These are phyloP conservation scores for Alternaria gansuensis DNA, from an alignment of 2,329 filamentous ascomycete genomes.

Conservation along the genomic window DNA sequence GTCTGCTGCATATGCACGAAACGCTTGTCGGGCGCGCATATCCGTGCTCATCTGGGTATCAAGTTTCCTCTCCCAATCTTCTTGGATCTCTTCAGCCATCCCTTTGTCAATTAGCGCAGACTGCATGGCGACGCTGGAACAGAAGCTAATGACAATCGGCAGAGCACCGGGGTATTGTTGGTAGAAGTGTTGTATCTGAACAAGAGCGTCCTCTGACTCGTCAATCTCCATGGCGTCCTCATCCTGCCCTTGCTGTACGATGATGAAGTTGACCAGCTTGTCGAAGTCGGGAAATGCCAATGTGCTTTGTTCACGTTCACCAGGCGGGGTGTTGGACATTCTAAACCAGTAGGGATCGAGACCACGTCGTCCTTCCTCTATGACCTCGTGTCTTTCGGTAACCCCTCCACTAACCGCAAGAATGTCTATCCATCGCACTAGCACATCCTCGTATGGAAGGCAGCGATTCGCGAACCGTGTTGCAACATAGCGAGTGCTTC, in stretches of 20 bases:
- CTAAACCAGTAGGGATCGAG: conserved; percentile 80
- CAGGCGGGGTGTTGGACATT: conserved; percentile 62
- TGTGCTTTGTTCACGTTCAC: conserved; percentile 31
- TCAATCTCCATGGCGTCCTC: conserved; percentile 50
- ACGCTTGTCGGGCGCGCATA: conserved; percentile 67
- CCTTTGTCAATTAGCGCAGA: conserved; percentile 61
- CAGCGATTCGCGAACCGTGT: conserved; percentile 92
- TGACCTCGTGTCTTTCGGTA: conserved; percentile 79
- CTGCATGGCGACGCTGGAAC: conserved; percentile 68
- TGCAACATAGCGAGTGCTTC: conserved; percentile 79
- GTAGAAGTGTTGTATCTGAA: conserved; percentile 44
- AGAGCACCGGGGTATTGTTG: conserved; percentile 63
- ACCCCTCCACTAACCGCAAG: conserved; percentile 74
- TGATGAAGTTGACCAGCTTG: conserved; percentile 57
- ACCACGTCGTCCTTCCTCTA: conserved; percentile 89
- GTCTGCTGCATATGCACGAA: conserved; percentile 61
- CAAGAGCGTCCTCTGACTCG: conserved; percentile 35
- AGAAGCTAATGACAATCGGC: conserved; percentile 74
- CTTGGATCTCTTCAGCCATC: conserved; percentile 67
- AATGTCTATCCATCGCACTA: conserved; percentile 87
- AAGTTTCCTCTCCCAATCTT: conserved; percentile 85
- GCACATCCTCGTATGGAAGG: conserved; percentile 78
- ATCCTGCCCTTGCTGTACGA: conserved; percentile 49
- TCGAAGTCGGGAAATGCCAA: conserved; percentile 56
- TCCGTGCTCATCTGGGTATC: conserved; percentile 77